phyloP scores from a whole-genome alignment of 495 filamentous ascomycete genomes.

The Aspergillus cristatus region DNA sequence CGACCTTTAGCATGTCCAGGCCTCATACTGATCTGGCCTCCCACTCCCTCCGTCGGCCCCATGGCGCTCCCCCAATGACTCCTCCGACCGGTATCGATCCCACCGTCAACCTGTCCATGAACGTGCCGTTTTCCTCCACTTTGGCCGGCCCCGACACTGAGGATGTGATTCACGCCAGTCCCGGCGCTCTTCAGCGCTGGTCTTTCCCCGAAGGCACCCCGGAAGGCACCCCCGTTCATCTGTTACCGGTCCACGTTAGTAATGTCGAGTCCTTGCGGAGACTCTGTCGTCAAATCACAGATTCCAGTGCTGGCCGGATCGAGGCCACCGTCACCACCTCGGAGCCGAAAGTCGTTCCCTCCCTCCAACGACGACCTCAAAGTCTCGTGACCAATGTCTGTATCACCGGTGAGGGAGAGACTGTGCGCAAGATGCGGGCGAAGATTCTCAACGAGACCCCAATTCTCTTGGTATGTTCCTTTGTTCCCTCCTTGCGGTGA shows the following conservation, averaged over 20 bases:
- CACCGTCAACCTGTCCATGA: slow-evolving; percentile 77
- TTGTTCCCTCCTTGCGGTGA: slow-evolving; percentile 3
- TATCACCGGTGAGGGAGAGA: slow-evolving; percentile 73
- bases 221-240: slow-evolving; percentile 71
- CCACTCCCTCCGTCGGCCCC: slow-evolving; percentile 58
- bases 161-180: slow-evolving; percentile 83
- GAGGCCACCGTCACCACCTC: slow-evolving; percentile 76
- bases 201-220: slow-evolving; percentile 79
- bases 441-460: slow-evolving; percentile 80
- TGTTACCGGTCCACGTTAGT: slow-evolving; percentile 77
- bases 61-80: slow-evolving; percentile 55
- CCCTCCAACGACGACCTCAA: slow-evolving; percentile 56
- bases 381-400: slow-evolving; percentile 83
- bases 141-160: slow-evolving; percentile 83
- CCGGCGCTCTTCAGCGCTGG: slow-evolving; percentile 77
- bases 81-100: slow-evolving; percentile 56
- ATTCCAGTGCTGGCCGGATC: slow-evolving; percentile 55
- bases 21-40: slow-evolving; percentile 68
- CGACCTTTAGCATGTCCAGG: slow-evolving; percentile 70
- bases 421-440: slow-evolving; percentile 75
- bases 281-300: slow-evolving; percentile 70
- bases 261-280: slow-evolving; percentile 70
- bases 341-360: slow-evolving; percentile 66
- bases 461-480: slow-evolving; percentile 65
- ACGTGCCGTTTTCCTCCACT: slow-evolving; percentile 87